Evolutionary conservation across 345 rosid species (phyloP).

Genomic region (Brassica rapa): DNA sequence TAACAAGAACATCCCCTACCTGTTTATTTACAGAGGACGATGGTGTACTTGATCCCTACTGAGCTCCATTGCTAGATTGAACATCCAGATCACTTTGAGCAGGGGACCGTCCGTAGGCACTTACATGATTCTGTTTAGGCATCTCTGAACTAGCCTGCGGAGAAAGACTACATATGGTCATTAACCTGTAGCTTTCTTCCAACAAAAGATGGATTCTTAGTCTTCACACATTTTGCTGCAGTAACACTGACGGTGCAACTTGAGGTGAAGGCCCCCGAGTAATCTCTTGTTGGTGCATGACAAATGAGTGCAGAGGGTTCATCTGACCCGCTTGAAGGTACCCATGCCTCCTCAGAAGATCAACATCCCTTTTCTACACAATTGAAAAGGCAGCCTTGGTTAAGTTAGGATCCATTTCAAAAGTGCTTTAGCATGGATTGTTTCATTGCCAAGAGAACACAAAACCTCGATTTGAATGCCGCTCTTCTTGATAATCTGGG

Average conservation of each 20-base stretch:
- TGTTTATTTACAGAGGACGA: conserved; percentile 61
- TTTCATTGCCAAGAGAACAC: too few relatives aligned
- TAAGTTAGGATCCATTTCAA: background rate
- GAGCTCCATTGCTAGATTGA: conserved; percentile 53
- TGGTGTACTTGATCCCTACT: conserved; percentile 50
- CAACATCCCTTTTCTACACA: conserved; percentile 31
- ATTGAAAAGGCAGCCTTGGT: background rate
- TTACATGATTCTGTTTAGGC: conserved; percentile 52
- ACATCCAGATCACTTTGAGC: conserved; percentile 55
- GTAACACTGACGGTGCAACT: conserved; percentile 51
- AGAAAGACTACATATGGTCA: conserved; percentile 5
- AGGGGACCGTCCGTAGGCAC: conserved; percentile 55
- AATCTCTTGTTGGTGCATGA: conserved; percentile 75
- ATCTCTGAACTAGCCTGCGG: conserved; percentile 58
- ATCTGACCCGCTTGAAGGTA: conserved; percentile 72
- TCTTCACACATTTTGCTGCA: conserved; percentile 64
- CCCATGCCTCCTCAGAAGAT: too few relatives aligned
- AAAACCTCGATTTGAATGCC: conserved; percentile 52
- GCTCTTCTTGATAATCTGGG: conserved; percentile 57
- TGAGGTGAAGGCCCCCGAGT: conserved; percentile 65
- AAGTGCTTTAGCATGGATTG: background rate
- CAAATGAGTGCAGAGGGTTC: conserved; percentile 69
- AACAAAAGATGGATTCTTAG: background rate
- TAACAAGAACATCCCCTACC: conserved; percentile 43
- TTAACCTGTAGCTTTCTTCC: background rate